Base-by-base conservation (phyloP, 1,284 basidiomycete species). In the Ceratobasidium sp. region DNA sequence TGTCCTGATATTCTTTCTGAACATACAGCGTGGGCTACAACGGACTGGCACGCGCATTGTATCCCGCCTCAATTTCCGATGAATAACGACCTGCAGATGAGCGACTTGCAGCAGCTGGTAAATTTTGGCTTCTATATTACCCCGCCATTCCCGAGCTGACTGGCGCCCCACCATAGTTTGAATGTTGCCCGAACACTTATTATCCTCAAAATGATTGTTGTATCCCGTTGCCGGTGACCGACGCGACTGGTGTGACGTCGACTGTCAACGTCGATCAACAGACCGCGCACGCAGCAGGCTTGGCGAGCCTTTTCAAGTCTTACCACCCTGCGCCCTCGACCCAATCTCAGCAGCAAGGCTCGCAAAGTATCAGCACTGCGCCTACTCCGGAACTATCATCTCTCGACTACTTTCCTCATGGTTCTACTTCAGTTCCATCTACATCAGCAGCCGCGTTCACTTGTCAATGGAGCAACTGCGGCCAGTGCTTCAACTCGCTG, bases 381-480 rank as follows among this genome's bases (percentile, higher is more conserved):
- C 67, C 67, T 2, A 72, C 67, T 31, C 67, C 67, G 29, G 67
- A 72, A 47, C 29, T 72, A 33, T 72, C 57, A 5, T 57, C 67
- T 8, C n/a, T 54, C 2, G 57, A 60, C 22, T 59, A 50, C 41
- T 72, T 72, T 45, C 67, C 67, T 36, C 67, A 22, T 5, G 59
- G 36, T 31, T 36, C 75, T 48, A n/a, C 45, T 4, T 57, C 66
- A 2, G 66, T 31, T 7, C 66, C 66, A 4, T 69, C 66, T 4
- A 57, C 66, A 14, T 69, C 66, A 9, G 33, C 66, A 33, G 51
- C 66, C 1, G 45, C 54, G 1, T 78, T 76, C 59, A 44, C 59
- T 11, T 86, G 85, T 75, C 83, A 84, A 73, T 86, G 85, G 85
- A 80, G 82, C 41, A 83, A 83, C 73, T 86, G 85, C 78, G 82